A percentile compares a stretch with the other conserved stretches of the same genome.
Conservation (phyloP, 331 rosid species). For the Arachis monticola region DNA sequence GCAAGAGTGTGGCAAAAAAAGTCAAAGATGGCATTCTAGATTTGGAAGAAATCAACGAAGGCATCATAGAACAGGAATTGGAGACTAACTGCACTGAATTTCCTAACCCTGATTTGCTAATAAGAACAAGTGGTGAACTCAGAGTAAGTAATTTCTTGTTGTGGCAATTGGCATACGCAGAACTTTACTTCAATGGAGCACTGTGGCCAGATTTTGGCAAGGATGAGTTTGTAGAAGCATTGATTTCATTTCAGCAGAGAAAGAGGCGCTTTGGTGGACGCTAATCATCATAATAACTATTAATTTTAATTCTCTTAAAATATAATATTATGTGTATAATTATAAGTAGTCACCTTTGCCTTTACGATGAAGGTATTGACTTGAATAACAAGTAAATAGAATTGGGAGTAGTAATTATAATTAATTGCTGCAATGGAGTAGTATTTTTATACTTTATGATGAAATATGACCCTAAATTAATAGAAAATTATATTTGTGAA, state of each 20-base stretch:
- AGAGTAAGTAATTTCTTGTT: slow-evolving; percentile 82
- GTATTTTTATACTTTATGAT: no score
- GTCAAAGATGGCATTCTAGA: slow-evolving; percentile 53
- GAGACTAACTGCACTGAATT: slow-evolving; percentile 70
- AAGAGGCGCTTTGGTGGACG: slow-evolving; percentile 68
- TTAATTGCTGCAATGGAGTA: no score
- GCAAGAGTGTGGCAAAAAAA: slow-evolving; percentile 57
- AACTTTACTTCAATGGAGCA: slow-evolving; percentile 53
- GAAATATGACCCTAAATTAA: no score
- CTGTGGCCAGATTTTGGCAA: slow-evolving; percentile 86
- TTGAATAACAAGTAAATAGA: no score
- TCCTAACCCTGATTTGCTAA: slow-evolving; percentile 81
- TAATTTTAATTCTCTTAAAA: no score
- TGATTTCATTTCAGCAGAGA: slow-evolving; percentile 69
- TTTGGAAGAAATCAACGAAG: slow-evolving; percentile 61
- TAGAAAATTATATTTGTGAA: no score
- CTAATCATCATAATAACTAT: no score
- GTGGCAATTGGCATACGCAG: slow-evolving; percentile 89
- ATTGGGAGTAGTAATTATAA: no score
- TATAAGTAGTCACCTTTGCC: no score
- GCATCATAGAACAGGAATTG: slow-evolving; percentile 61
- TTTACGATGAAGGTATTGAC: no score
- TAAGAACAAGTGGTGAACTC: slow-evolving; percentile 79
- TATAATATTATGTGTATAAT: no score
- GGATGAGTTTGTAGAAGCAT: slow-evolving; percentile 61